Evolutionary conservation across 108 stramenopile species (phyloP).

Genomic region (Phaeodactylum tricornutum): DNA sequence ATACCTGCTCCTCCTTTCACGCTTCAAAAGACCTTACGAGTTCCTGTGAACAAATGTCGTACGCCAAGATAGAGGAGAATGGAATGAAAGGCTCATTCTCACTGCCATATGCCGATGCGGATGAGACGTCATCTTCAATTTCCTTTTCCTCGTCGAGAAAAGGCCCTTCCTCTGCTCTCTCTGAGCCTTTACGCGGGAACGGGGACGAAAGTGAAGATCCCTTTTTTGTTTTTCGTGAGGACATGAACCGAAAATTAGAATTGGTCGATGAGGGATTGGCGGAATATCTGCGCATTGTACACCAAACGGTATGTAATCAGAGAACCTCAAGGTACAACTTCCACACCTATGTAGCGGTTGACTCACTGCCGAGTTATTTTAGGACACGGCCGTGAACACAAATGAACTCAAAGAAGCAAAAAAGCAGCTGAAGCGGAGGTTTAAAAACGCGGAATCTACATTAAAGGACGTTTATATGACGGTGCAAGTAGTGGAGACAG

Average conservation of each 20-base stretch:
- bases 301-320: constrained; percentile 45
- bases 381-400: constrained; percentile 70
- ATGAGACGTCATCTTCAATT: too few relatives aligned
- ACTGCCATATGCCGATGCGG: too few relatives aligned
- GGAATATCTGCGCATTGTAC: constrained; percentile 42
- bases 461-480: constrained; percentile 58
- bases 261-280: constrained; percentile 47
- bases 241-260: constrained; percentile 49
- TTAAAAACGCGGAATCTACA: constrained; percentile 67
- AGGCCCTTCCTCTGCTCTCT: neutral
- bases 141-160: neutral
- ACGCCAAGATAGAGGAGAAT: too few relatives aligned
- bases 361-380: neutral
- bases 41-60: too few relatives aligned
- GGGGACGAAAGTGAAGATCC: constrained; percentile 29
- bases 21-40: too few relatives aligned
- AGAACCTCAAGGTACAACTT: neutral
- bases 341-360: neutral
- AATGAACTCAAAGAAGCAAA: constrained; percentile 59
- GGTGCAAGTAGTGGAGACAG: constrained; percentile 51
- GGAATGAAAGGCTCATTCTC: too few relatives aligned
- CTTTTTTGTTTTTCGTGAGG: constrained; percentile 66
- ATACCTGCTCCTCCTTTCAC: too few relatives aligned
- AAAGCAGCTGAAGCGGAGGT: constrained; percentile 60
- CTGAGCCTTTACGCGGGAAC: neutral